Percentiles rank a stretch among this genome's conserved stretches.
Conservation (phyloP, 2,329 filamentous ascomycete species). For the Trichoderma sp. region DNA sequence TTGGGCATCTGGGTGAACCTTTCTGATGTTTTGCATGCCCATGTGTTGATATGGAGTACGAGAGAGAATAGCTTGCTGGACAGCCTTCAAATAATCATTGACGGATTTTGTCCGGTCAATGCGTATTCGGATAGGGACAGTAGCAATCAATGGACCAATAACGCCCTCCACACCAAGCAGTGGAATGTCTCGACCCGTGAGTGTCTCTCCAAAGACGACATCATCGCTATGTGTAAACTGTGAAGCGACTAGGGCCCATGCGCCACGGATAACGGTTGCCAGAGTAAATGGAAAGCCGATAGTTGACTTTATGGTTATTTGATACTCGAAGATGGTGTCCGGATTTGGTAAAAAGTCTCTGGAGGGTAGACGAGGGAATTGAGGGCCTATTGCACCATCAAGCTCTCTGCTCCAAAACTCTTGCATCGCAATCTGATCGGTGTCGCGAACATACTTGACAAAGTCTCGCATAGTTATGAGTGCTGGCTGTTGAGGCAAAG, state of each 20-base stretch:
- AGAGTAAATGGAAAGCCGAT: constrained; percentile 1
- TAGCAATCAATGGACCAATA: constrained; percentile 34
- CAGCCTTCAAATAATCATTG: constrained; percentile 23
- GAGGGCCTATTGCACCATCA: background rate
- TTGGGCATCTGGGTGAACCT: constrained; percentile 16
- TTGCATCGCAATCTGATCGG: constrained; percentile 33
- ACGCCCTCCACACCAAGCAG: constrained; percentile 31
- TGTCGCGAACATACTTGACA: constrained; percentile 11
- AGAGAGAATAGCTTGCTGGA: constrained; percentile 31
- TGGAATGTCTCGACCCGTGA: constrained; percentile 32
- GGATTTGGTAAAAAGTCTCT: background rate
- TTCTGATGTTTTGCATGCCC: constrained; percentile 28
- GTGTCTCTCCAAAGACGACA: constrained; percentile 31
- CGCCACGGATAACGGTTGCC: constrained; percentile 27
- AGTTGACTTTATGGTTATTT: background rate
- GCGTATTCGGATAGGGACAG: constrained; percentile 31
- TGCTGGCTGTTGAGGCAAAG: background rate
- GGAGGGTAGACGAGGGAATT: background rate
- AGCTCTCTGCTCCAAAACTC: constrained; percentile 12
- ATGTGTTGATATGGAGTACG: constrained; percentile 25
- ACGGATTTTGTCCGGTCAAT: constrained; percentile 9
- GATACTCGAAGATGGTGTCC: background rate
- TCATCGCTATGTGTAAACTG: constrained; percentile 25
- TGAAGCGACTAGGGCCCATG: constrained; percentile 30
- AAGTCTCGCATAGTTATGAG: constrained; percentile 4